phyloP scores from a whole-genome alignment of 176 grass and related monocot genomes.

The Carex kokanica region DNA sequence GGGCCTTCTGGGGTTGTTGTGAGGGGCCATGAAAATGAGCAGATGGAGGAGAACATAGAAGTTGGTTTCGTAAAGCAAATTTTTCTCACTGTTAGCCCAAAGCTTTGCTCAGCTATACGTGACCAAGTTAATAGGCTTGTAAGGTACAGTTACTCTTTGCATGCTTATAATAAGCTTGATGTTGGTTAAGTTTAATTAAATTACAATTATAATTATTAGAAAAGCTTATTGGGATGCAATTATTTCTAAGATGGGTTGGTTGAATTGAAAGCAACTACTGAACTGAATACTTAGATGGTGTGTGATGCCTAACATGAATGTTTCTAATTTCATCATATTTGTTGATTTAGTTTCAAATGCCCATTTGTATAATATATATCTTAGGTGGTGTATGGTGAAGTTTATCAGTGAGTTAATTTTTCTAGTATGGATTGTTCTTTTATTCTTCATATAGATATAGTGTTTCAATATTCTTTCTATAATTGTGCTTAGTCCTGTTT shows the following conservation, averaged over 20 bases:
- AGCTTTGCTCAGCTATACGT: conserved; percentile 76
- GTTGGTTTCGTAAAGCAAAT: conserved; percentile 56
- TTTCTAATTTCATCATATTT: background rate
- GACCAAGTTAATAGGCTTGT: conserved; percentile 50
- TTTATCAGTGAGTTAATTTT: background rate
- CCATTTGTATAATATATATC: background rate
- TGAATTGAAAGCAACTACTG: background rate
- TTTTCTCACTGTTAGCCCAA: conserved; percentile 87
- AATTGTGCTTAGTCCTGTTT: background rate
- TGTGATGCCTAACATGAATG: background rate
- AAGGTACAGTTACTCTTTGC: conserved; percentile 38
- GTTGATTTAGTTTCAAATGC: background rate
- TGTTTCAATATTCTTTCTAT: background rate
- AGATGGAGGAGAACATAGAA: background rate
- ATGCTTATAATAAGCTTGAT: background rate
- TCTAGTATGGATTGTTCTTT: background rate
- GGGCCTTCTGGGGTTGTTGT: conserved; percentile 6
- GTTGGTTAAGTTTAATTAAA: background rate
- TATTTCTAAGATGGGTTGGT: background rate
- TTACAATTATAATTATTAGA: background rate
- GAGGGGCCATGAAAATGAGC: background rate
- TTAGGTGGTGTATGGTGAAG: background rate
- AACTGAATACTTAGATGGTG: background rate
- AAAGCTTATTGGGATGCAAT: background rate
- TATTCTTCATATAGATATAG: background rate